Percentiles rank a stretch among this genome's conserved stretches.
Conservation (phyloP, 2,329 filamentous ascomycete genomes). For the Fusarium liriodendri region DNA sequence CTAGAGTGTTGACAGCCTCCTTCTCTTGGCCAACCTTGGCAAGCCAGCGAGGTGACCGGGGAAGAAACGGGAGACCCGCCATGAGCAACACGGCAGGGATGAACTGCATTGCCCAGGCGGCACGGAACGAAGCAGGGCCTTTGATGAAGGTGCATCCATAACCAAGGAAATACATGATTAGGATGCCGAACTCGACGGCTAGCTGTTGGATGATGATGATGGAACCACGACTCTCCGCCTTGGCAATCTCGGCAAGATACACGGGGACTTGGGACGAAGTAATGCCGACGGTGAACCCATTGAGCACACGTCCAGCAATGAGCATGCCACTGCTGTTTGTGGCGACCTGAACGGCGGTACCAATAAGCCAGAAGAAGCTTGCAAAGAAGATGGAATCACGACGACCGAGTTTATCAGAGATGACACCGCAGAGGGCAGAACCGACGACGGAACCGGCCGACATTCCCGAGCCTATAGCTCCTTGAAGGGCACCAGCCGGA, state of each 20-base stretch:
- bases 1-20: not conserved
- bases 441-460: constrained; percentile 62
- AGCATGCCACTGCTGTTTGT: constrained; percentile 55
- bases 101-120: constrained; percentile 7
- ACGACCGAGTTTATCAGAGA: constrained; percentile 60
- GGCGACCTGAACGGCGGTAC: constrained; percentile 24
- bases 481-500: constrained; percentile 47
- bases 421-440: constrained; percentile 56
- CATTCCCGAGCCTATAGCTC: constrained; percentile 62
- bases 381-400: constrained; percentile 62
- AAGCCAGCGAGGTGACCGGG: constrained; percentile 8
- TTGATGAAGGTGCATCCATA: constrained; percentile 64
- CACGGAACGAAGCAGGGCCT: not conserved
- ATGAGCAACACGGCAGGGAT: not conserved
- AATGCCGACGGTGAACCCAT: constrained; percentile 72
- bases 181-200: constrained; percentile 49
- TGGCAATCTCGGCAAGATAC: constrained; percentile 71
- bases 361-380: constrained; percentile 59
- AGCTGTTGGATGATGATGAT: constrained; percentile 78
- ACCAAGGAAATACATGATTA: constrained; percentile 56
- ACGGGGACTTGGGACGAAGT: constrained; percentile 71
- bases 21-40: not conserved
- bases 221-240: constrained; percentile 64
- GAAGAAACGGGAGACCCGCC: not conserved
- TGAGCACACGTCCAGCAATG: constrained; percentile 66